These are phyloP conservation scores for Colletotrichum liriopes DNA, from an alignment of 2,329 filamentous ascomycete genomes.

Conservation along the genomic window DNA sequence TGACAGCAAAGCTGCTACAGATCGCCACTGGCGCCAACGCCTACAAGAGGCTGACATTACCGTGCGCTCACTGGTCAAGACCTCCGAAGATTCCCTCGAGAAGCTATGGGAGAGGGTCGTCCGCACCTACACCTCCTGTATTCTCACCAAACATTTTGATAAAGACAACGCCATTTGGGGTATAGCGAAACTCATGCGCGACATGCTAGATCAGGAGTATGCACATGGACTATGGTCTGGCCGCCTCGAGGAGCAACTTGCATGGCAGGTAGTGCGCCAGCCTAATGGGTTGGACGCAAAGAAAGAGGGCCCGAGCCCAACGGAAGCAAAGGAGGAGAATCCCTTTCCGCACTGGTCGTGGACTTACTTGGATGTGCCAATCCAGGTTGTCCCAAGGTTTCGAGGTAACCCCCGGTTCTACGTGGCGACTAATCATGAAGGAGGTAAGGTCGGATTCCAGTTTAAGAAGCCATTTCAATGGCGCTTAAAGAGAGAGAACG, in stretches of 20 bases:
- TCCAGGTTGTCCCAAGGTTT: neutral
- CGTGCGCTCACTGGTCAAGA: neutral
- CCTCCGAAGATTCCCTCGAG: constrained; percentile 1
- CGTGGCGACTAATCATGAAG: neutral
- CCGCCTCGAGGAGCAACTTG: neutral
- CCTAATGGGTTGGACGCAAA: neutral
- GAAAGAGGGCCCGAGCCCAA: neutral
- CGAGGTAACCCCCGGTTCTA: neutral
- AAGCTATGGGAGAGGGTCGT: neutral
- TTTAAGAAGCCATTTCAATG: neutral
- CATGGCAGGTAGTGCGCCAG: neutral
- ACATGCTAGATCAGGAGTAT: neutral
- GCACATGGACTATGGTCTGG: neutral
- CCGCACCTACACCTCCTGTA: neutral
- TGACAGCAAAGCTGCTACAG: neutral
- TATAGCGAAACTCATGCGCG: neutral
- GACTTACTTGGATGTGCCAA: neutral
- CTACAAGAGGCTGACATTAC: constrained; percentile 16
- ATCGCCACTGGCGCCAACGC: constrained; percentile 20
- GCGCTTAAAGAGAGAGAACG: neutral
- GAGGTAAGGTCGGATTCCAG: neutral
- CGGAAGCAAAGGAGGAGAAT: neutral
- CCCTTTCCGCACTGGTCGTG: neutral
- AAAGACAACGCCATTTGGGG: neutral
- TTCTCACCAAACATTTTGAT: neutral